A percentile compares a stretch with the other conserved stretches of the same genome.
phyloP scores from a whole-genome alignment of 768 basidiomycete species.

The Pleurotus sapidus region DNA sequence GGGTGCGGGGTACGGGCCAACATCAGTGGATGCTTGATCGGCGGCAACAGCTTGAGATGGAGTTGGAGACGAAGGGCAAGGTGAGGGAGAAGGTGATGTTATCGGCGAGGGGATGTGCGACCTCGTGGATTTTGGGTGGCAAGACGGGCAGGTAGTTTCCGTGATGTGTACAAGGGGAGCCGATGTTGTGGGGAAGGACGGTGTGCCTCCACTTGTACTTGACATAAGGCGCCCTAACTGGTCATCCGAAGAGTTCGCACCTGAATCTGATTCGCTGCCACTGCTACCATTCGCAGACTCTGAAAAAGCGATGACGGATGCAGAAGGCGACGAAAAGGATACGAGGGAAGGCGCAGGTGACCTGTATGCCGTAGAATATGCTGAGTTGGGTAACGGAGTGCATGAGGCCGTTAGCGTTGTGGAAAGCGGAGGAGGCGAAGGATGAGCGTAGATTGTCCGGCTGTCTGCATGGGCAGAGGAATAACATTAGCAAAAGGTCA shows the following conservation, averaged over 20 bases:
- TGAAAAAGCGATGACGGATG: slow-evolving; percentile 1
- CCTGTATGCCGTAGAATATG: neutral
- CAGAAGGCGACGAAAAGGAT: neutral
- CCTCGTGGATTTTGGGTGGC: neutral
- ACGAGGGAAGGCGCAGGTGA: slow-evolving; percentile 2
- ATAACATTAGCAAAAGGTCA: neutral
- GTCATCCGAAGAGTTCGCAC: neutral
- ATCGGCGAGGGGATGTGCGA: slow-evolving; percentile 15
- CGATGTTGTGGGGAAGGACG: neutral
- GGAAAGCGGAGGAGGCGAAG: neutral
- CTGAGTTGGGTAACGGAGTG: neutral
- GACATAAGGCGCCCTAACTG: neutral
- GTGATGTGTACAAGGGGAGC: neutral
- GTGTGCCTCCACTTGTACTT: neutral
- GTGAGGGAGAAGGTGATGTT: slow-evolving; percentile 6
- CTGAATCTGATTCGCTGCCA: slow-evolving; percentile 1
- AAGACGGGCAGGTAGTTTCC: neutral
- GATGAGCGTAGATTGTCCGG: neutral
- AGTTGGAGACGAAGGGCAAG: slow-evolving; percentile 3
- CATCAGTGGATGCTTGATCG: neutral
- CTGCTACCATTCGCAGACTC: neutral
- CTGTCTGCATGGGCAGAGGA: neutral
- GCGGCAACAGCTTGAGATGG: slow-evolving; percentile 2
- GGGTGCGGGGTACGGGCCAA: neutral
- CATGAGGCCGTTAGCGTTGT: slow-evolving; percentile 1